Evolutionary conservation across 148 eudicot genomes (phyloP), one percentile per base, ranked within the genome.

Genomic region (Camellia sinensis): DNA sequence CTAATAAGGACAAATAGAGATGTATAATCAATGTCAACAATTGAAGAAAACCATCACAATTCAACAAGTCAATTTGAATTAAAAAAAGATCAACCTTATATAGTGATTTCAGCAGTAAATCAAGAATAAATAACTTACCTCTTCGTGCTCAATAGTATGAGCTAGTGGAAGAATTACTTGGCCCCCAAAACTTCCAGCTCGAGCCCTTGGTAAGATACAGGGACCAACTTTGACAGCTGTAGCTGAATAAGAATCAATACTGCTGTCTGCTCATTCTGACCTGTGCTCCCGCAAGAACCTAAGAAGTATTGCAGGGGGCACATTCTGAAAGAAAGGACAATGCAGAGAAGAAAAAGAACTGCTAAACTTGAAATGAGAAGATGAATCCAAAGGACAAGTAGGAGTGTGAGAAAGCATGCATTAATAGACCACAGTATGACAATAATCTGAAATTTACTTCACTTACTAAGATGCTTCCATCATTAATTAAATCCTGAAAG

Each of bases 221-320:
- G 97, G 97, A 82, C 97, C 92, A 80, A 93, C 89, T 89, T 93
- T 96, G 66, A 91, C 89, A 82, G 98, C 97, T 52, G 95, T 91
- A 18, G 99, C 98, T 37, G 93, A 82, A 88, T 93, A 96, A 63
- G 97, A 87, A 88, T 96, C 99, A 74, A 92, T 89, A 71, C 81
- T 91, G 84, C 85, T 92, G 89, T 96, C 99, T 40, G 98, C 99
- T 98, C 99, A 96, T 83, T 96, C 99, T 37, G 98, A 96, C 82
- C 99, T 89, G 82, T 96, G 98, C 87, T 96, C 99, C 66, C 99
- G 76, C 85, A 96, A 81, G 80, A 96, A 96, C 82, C 97, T 84
- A 13, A 96, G 91, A 65, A 96, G 95, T 79, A 93, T 94, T 19
- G 99, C 97, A 19, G 99, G 99, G 2, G 98, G 95, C 37, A 96